These are phyloP conservation scores for Magnolia changhungtana DNA, from an alignment of 164 flowering plant species.

Conservation along the genomic window DNA sequence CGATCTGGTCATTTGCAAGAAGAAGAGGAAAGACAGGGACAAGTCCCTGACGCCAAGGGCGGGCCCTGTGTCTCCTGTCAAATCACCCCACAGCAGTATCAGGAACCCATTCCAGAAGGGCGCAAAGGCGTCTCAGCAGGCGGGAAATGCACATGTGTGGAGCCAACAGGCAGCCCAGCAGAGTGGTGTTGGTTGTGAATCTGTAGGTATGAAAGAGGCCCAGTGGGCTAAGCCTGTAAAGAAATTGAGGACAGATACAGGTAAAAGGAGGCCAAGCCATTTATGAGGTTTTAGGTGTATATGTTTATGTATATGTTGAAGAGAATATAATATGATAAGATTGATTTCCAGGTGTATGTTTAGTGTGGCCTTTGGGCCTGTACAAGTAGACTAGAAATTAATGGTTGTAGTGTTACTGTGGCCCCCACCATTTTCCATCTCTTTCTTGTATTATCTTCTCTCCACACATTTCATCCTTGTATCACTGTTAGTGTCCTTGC, in stretches of 20 bases:
- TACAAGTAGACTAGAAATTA: not conserved
- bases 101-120: constrained; percentile 19
- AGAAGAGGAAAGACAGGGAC: constrained; percentile 91
- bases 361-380: constrained; percentile 13
- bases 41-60: constrained; percentile 35
- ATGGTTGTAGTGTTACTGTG: too few relatives aligned
- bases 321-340: not conserved
- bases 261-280: constrained; percentile 85
- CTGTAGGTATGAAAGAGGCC: constrained; percentile 10
- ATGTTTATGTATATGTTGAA: constrained; percentile 7
- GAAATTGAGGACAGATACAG: constrained; percentile 82
- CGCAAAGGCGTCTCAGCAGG: constrained; percentile 34
- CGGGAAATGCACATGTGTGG: constrained; percentile 28
- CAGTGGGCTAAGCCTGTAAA: constrained; percentile 94
- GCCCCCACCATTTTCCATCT: not conserved
- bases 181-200: too few relatives aligned
- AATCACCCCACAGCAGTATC: constrained; percentile 28
- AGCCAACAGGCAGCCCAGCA: not conserved
- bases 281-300: constrained; percentile 41
- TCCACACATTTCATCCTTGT: too few relatives aligned
- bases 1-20: constrained; percentile 90
- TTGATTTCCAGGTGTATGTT: constrained; percentile 24
- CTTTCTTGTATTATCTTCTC: not conserved
- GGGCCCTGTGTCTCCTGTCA: constrained; percentile 61
- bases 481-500: too few relatives aligned